Evolutionary conservation across 805 yeast genomes (phyloP).

Genomic region (Saccharomycopsis selenospora): DNA sequence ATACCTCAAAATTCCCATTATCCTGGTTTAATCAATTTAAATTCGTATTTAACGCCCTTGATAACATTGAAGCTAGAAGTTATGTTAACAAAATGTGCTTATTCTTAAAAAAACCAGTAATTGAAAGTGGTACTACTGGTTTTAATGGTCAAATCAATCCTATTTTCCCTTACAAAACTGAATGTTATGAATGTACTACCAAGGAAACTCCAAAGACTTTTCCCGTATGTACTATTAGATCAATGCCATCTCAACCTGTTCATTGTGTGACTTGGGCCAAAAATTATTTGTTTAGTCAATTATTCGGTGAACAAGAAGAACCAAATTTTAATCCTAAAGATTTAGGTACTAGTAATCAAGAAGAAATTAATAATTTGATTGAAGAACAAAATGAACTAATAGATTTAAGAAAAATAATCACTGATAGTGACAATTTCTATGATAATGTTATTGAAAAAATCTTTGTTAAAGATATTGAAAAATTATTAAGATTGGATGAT

Average conservation of each 20-base stretch:
- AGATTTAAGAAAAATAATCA: conserved; percentile 38
- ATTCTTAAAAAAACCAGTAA: conserved; percentile 62
- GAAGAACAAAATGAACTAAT: conserved; percentile 62
- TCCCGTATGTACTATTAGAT: conserved; percentile 94
- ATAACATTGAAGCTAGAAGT: conserved; percentile 85
- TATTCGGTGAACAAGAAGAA: conserved; percentile 52
- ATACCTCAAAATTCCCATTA: conserved; percentile 58
- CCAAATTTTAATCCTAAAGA: conserved; percentile 28
- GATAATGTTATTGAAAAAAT: conserved; percentile 47
- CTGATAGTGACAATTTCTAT: conserved; percentile 27
- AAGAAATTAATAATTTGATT: conserved; percentile 55
- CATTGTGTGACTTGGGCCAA: conserved; percentile 99
- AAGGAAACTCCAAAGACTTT: conserved; percentile 84
- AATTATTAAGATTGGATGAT: conserved; percentile 61
- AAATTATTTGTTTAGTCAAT: conserved; percentile 73
- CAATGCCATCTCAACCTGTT: conserved; percentile 93
- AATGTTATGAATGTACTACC: conserved; percentile 88
- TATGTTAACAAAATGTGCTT: conserved; percentile 82
- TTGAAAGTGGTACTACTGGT: conserved; percentile 96
- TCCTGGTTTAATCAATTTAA: conserved; percentile 74
- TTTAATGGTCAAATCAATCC: conserved; percentile 92
- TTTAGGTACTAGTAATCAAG: conserved; percentile 56
- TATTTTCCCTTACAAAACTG: conserved; percentile 71
- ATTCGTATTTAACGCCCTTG: conserved; percentile 85
- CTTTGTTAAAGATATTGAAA: conserved; percentile 69